phyloP scores from a whole-genome alignment of 768 basidiomycete species.

The Crucibulum laeve region DNA sequence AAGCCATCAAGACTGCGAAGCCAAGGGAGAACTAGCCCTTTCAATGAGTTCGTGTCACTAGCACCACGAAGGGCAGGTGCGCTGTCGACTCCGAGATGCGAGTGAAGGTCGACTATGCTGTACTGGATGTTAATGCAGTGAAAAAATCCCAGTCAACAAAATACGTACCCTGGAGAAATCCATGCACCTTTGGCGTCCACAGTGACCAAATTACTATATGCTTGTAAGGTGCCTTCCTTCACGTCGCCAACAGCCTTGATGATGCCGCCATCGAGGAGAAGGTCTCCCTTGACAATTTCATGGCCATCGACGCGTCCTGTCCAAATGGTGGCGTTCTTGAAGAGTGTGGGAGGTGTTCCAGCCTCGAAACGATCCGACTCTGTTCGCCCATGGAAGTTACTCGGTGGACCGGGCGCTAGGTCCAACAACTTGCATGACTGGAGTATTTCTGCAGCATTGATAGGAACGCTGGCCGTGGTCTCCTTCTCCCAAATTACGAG shows the following conservation, averaged over 20 bases:
- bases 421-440: constrained; percentile 47
- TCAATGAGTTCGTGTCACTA: constrained; percentile 50
- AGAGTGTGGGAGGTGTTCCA: constrained; percentile 59
- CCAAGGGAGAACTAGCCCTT: constrained; percentile 44
- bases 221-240: constrained; percentile 14
- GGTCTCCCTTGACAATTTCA: constrained; percentile 52
- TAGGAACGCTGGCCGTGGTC: constrained; percentile 21
- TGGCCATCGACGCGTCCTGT: constrained; percentile 49
- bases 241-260: constrained; percentile 48
- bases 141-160: not conserved
- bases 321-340: constrained; percentile 72
- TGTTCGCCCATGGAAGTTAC: constrained; percentile 31
- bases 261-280: constrained; percentile 58
- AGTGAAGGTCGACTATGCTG: constrained; percentile 44
- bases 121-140: constrained; percentile 2
- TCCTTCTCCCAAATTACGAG: constrained; percentile 15
- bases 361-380: constrained; percentile 58
- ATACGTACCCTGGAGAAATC: constrained; percentile 61
- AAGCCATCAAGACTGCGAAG: constrained; percentile 68
- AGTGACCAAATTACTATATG: constrained; percentile 25
- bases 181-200: constrained; percentile 61
- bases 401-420: constrained; percentile 41
- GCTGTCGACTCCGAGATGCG: constrained; percentile 42
- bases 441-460: constrained; percentile 37
- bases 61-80: constrained; percentile 25